Base-by-base conservation (phyloP, 1,284 basidiomycete species). In the Leccinum subatratum region DNA sequence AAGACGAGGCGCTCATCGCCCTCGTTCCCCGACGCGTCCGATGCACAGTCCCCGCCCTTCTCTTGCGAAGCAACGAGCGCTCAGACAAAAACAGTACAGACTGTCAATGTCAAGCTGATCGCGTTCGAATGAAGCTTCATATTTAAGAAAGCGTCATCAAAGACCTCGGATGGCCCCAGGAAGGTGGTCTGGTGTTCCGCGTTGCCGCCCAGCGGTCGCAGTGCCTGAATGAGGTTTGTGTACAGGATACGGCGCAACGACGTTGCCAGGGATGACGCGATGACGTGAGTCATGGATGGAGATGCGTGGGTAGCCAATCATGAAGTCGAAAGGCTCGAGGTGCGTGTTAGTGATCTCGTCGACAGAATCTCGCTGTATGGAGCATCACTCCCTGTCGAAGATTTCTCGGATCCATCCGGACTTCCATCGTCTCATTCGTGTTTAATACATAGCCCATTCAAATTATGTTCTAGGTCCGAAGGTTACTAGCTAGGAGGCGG, bases 141-240 rank as follows among this genome's bases (percentile, higher is more conserved):
- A 68, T 83, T 83, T 22, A 79, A 85, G 66, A 80, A 83, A 25
- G 92, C 37, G 37, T 92, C 1, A 81, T 93, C 67, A 84, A 82
- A 72, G 86, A 85, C 64, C 80, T 88, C 60, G 83, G 87, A 70
- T 91, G 89, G 89, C 90, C n/a, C 92, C 91, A 1, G 92, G 91
- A 45, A 84, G 85, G 71, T 92, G 87, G 86, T 79, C 89, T 28
- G 86, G 89, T 14, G 48, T 51, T 51, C 20, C n/a, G 11, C 14
- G 20, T 51, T n/a, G 11, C 20, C 48, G 48, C 12, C 20, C 6
- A 14, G n/a, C 48, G 6, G 12, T 51, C 11, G 20, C 48, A 22
- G 22, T 69, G 77, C 56, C 16, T 12, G 3, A 66, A 28, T 61
- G 68, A n/a, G 45, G 30, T 4, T 22, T 58, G n/a, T 65, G 68